These are phyloP conservation scores for Astragalus glycyphyllos DNA, from an alignment of 306 rosid species.

Conservation along the genomic window DNA sequence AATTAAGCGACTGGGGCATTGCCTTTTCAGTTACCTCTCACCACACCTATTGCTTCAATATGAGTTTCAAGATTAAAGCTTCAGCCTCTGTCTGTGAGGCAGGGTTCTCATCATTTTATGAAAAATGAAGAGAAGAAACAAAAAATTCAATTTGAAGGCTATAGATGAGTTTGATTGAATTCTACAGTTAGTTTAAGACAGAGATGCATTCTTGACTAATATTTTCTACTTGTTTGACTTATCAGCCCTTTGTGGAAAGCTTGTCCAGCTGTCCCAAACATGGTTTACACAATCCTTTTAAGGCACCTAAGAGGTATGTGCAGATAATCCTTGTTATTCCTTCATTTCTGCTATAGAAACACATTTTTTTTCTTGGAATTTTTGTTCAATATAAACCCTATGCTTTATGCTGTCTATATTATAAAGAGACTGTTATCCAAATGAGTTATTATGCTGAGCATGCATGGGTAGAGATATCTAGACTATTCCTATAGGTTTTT, in stretches of 20 bases:
- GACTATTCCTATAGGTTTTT: conserved; percentile 22
- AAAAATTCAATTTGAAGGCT: conserved; percentile 30
- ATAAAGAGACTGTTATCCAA: neutral
- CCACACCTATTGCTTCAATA: conserved; percentile 1
- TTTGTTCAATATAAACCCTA: neutral
- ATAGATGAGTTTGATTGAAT: conserved; percentile 33
- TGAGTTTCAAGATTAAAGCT: conserved; percentile 37
- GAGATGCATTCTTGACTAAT: conserved; percentile 27
- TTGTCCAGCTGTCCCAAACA: conserved; percentile 91
- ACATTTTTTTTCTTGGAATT: neutral
- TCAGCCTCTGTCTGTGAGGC: conserved; percentile 11
- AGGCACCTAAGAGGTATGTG: conserved; percentile 90
- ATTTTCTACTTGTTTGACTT: conserved; percentile 39
- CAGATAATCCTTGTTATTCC: conserved; percentile 28
- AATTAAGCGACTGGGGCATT: conserved; percentile 34
- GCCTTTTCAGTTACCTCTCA: conserved; percentile 8
- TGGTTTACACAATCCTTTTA: conserved; percentile 95
- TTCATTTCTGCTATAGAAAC: conserved; percentile 8
- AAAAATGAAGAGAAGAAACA: conserved; percentile 1
- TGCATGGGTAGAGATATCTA: neutral
- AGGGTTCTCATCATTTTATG: conserved; percentile 34
- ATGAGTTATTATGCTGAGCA: conserved; percentile 1
- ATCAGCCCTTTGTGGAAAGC: conserved; percentile 88
- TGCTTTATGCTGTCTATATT: conserved; percentile 6
- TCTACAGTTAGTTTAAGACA: conserved; percentile 1